These are phyloP conservation scores for Annulohypoxylon stygium DNA, from an alignment of 495 filamentous ascomycete genomes.

Conservation along the genomic window DNA sequence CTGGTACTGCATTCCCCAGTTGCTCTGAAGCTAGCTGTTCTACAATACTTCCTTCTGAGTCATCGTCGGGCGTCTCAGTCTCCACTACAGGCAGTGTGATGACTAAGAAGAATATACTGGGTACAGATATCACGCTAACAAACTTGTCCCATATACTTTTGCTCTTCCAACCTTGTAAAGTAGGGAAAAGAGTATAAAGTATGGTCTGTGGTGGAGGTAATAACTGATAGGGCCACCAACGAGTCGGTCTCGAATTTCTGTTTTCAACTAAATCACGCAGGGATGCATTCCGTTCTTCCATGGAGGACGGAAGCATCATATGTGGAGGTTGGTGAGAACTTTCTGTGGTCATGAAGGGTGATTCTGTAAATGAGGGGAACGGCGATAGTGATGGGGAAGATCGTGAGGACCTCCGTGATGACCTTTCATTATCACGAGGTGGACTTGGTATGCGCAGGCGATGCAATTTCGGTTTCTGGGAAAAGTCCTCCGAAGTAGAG, in stretches of 20 bases:
- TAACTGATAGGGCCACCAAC: slow-evolving; percentile 82
- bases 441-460: slow-evolving; percentile 56
- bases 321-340: slow-evolving; percentile 58
- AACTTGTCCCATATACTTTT: slow-evolving; percentile 83
- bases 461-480: slow-evolving; percentile 36
- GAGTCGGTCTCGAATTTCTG: slow-evolving; percentile 61
- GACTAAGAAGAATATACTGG: slow-evolving; percentile 90
- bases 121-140: slow-evolving; percentile 82
- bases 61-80: slow-evolving; percentile 62
- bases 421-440: slow-evolving; percentile 65
- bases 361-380: slow-evolving; percentile 60
- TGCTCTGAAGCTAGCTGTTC: slow-evolving; percentile 47
- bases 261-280: slow-evolving; percentile 59
- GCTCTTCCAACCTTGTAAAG: slow-evolving; percentile 79
- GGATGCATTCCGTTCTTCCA: slow-evolving; percentile 45
- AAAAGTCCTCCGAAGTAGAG: slow-evolving; percentile 18
- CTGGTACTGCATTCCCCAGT: slow-evolving; percentile 48
- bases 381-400: slow-evolving; percentile 57
- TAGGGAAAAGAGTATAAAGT: slow-evolving; percentile 85
- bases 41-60: slow-evolving; percentile 60
- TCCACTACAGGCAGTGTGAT: slow-evolving; percentile 95
- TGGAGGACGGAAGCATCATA: slow-evolving; percentile 50
- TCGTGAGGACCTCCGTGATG: slow-evolving; percentile 39
- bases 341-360: slow-evolving; percentile 59
- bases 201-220: slow-evolving; percentile 79